Evolutionary conservation across 345 rosid species (phyloP), one percentile per base, ranked within the genome.

Genomic region (Hibiscus tridactylites): DNA sequence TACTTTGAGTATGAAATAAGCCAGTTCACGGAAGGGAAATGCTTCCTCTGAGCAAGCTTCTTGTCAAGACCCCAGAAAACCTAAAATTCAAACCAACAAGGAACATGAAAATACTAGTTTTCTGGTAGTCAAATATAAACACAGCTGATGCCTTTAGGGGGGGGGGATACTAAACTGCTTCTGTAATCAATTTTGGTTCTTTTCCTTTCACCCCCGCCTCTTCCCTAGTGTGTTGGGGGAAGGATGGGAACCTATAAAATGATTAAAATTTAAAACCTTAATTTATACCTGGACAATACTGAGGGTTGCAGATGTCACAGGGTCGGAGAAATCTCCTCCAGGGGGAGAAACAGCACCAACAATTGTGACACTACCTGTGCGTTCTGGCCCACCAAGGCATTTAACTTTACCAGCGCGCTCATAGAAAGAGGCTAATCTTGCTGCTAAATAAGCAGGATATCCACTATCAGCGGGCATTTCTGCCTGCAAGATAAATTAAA

Each of bases 401-500:
- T 91, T 92, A 60, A 96, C 99, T 82, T 96, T 96, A 71, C 99
- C 99, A 74, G 98, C 99, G 78, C 99, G 98, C 47, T 96, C 99
- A 76, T 96, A 96, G 79, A 96, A 96, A 66, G 99, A 96, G 19
- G 99, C 99, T 61, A 95, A 81, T 82, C 99, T 96, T 70, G 99
- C 98, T 8, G 99, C 99, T 75, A 95, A 83, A 80, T 95, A 96
- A 76, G 99, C 99, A 75, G 99, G 99, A 83, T 96, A 96, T 72
- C 99, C 99, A 84, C 99, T 96, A 79, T 96, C 99, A 17, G 99
- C 99, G 80, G 99, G 99, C 99, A 96, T 96, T 86, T 96, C 99
- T 64, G 99, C 98, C 98, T 96, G 86, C 52, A 74, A 80, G 58
- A 71, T 58, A 82, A 79, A 81, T 52, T 10, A 69, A 68, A 50